Conservation (phyloP, 768 basidiomycete genomes). For the Termitomyces heimii region DNA sequence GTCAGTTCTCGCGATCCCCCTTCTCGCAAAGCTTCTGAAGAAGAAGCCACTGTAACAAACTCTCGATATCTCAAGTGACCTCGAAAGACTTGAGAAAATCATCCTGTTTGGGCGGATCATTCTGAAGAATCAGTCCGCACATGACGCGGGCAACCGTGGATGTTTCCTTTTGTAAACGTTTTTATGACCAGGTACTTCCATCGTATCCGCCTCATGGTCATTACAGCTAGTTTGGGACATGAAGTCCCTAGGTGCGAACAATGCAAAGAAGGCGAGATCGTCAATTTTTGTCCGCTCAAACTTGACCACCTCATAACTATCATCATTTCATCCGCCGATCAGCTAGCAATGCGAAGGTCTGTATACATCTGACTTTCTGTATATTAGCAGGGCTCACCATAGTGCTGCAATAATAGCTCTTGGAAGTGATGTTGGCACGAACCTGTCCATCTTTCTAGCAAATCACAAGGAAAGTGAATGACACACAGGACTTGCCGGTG, state of each 20-base stretch:
- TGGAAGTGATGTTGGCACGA: not conserved
- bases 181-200: not conserved
- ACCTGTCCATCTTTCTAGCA: not conserved
- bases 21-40: not conserved
- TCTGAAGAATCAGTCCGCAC: not conserved
- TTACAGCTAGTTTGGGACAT: not conserved
- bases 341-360: not conserved
- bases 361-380: not conserved
- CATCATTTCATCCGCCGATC: not conserved
- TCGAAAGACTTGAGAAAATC: not conserved
- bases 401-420: not conserved
- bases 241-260: not conserved
- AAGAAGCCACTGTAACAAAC: not conserved
- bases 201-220: not conserved
- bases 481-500: not conserved
- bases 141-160: not conserved
- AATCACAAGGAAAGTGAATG: not conserved
- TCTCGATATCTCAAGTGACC: not conserved
- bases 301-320: not conserved
- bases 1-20: not conserved
- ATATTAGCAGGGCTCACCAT: not conserved
- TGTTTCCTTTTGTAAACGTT: not conserved
- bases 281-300: not conserved
- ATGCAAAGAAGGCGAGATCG: not conserved
- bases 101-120: not conserved